Evolutionary conservation across 805 yeast species (phyloP).

Genomic region (Zygosaccharomyces bisporus): DNA sequence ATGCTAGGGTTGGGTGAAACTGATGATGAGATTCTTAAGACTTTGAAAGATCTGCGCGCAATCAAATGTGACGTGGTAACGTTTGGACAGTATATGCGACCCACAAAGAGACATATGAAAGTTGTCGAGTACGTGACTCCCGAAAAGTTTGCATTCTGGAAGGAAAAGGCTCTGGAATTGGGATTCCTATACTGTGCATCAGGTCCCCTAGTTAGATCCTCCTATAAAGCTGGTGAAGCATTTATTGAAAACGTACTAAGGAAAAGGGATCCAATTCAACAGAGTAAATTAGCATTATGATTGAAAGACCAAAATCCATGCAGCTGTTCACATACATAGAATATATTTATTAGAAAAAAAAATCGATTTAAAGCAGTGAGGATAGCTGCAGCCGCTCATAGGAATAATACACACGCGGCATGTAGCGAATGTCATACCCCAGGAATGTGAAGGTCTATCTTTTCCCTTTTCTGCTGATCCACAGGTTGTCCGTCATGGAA

Average conservation of each 20-base stretch:
- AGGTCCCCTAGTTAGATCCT: conserved; percentile 94
- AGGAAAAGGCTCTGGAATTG: conserved; percentile 73
- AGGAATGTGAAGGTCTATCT: conserved; percentile 53
- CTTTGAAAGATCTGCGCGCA: conserved; percentile 71
- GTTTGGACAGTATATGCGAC: conserved; percentile 98
- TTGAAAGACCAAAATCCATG: conserved; percentile 1
- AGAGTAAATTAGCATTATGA: background rate
- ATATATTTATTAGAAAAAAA: background rate
- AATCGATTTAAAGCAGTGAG: background rate
- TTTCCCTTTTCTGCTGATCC: conserved; percentile 42
- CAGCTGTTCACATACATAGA: background rate
- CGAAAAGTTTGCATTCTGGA: conserved; percentile 93
- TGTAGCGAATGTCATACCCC: conserved; percentile 13
- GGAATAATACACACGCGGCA: background rate
- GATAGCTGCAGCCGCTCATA: background rate
- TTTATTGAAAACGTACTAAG: conserved; percentile 90
- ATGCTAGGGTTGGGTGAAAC: conserved; percentile 98
- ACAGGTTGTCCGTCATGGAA: conserved; percentile 51
- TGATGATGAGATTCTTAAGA: conserved; percentile 78
- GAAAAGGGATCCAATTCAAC: conserved; percentile 45
- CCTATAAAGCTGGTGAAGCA: conserved; percentile 97
- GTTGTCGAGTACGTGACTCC: conserved; percentile 95
- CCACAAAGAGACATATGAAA: conserved; percentile 97
- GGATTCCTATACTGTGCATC: conserved; percentile 96
- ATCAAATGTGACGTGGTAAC: conserved; percentile 90